These are phyloP conservation scores for Xanthoceras sorbifolium DNA, from an alignment of 345 rosid species.

Conservation along the genomic window DNA sequence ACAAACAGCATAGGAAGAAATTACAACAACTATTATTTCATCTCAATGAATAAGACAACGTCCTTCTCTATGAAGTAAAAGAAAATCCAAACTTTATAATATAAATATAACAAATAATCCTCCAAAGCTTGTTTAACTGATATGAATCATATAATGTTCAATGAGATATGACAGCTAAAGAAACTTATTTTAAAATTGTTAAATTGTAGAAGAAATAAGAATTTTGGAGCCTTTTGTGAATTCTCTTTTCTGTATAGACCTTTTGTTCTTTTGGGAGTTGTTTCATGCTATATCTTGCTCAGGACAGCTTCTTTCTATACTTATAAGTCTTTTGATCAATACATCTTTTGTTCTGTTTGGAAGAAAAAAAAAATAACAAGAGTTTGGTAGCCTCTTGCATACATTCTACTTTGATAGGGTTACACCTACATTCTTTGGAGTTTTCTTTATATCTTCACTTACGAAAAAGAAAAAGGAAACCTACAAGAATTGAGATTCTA, in stretches of 20 bases:
- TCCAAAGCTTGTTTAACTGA: neutral
- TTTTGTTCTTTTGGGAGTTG: neutral
- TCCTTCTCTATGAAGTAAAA: neutral
- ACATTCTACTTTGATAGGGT: neutral
- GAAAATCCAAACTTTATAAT: neutral
- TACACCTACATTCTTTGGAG: neutral
- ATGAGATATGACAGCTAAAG: neutral
- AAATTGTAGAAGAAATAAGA: neutral
- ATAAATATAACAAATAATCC: neutral
- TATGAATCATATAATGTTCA: neutral
- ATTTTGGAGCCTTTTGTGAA: neutral
- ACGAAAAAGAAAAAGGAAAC: neutral
- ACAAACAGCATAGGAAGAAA: constrained; percentile 8
- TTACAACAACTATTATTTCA: neutral
- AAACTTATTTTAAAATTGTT: neutral
- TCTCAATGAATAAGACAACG: neutral
- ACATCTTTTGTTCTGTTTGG: neutral
- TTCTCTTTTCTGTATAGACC: neutral
- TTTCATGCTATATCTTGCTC: neutral
- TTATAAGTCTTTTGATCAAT: neutral
- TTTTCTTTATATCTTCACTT: neutral
- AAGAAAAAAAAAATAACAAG: no score
- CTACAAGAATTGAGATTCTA: neutral
- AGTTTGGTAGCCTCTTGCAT: neutral
- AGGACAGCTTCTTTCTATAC: neutral